Conservation (phyloP, 164 flowering plant species). For the Tetracentron sinense region DNA sequence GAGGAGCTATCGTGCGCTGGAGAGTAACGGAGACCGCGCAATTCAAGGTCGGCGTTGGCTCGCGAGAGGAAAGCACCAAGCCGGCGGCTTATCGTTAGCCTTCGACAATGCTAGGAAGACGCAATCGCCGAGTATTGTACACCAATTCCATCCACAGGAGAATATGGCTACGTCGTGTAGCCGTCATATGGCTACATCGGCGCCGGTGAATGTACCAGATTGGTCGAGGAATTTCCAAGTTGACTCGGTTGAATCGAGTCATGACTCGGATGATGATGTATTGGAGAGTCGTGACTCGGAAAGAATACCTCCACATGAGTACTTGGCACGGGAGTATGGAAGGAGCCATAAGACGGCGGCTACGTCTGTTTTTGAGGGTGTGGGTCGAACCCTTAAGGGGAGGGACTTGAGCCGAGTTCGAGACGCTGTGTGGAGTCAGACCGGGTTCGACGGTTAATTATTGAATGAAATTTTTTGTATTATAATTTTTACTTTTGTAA, state of each 20-base stretch:
- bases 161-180: slow-evolving; percentile 26
- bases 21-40: background rate
- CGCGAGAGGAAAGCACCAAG: slow-evolving; percentile 20
- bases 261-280: slow-evolving; percentile 46
- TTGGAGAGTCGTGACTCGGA: slow-evolving; percentile 43
- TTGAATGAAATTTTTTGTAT: background rate
- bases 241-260: slow-evolving; percentile 65
- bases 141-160: slow-evolving; percentile 42
- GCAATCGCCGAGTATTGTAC: slow-evolving; percentile 50
- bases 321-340: slow-evolving; percentile 56
- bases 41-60: slow-evolving; percentile 3
- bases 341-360: slow-evolving; percentile 39
- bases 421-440: slow-evolving; percentile 92
- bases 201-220: slow-evolving; percentile 85
- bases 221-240: slow-evolving; percentile 71
- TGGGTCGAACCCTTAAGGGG: slow-evolving; percentile 94
- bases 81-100: slow-evolving; percentile 77
- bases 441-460: slow-evolving; percentile 77
- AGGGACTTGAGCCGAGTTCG: slow-evolving; percentile 91
- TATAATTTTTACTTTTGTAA: slow-evolving; percentile 27
- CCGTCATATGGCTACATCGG: slow-evolving; percentile 61
- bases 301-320: slow-evolving; percentile 89
- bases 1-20: slow-evolving; percentile 1
- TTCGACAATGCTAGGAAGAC: slow-evolving; percentile 40
- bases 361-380: slow-evolving; percentile 81